Evolutionary conservation across 164 flowering plant species (phyloP).

Genomic region (Berberis vulgaris): DNA sequence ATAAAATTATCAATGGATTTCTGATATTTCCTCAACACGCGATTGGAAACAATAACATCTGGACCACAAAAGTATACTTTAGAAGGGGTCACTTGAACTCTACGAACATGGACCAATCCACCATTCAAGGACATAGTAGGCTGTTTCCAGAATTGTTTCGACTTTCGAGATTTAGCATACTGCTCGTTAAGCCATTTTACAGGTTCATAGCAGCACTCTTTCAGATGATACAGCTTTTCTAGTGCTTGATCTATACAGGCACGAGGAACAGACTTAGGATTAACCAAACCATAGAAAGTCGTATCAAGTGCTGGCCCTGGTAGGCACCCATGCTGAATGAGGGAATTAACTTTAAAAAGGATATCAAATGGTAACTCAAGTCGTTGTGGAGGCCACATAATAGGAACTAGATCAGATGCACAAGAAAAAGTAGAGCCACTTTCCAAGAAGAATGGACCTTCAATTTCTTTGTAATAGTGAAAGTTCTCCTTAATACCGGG

Average conservation of each 20-base stretch:
- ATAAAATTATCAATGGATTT: conserved; percentile 58
- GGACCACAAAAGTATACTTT: conserved; percentile 78
- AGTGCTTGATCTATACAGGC: background rate
- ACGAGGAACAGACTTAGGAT: conserved; percentile 27
- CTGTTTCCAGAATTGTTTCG: background rate
- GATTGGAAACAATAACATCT: conserved; percentile 73
- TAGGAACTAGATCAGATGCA: conserved; percentile 47
- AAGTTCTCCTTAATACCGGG: conserved; percentile 43
- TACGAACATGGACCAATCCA: conserved; percentile 64
- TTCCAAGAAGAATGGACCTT: conserved; percentile 27
- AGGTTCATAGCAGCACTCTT: conserved; percentile 3
- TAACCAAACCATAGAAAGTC: conserved; percentile 39
- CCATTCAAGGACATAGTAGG: conserved; percentile 23
- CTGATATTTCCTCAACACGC: conserved; percentile 48
- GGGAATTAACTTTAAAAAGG: conserved; percentile 48
- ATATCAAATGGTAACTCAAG: conserved; percentile 44
- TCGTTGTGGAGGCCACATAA: conserved; percentile 33
- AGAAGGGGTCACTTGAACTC: conserved; percentile 75
- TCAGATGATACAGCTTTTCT: background rate
- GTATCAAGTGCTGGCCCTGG: conserved; percentile 51
- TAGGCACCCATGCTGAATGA: conserved; percentile 74
- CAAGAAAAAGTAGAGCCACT: conserved; percentile 33
- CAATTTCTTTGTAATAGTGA: conserved; percentile 34
- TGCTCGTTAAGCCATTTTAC: conserved; percentile 1
- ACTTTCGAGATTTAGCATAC: background rate